Conservation (phyloP, 805 yeast species). For the Sugiyamaella chiloensis region DNA sequence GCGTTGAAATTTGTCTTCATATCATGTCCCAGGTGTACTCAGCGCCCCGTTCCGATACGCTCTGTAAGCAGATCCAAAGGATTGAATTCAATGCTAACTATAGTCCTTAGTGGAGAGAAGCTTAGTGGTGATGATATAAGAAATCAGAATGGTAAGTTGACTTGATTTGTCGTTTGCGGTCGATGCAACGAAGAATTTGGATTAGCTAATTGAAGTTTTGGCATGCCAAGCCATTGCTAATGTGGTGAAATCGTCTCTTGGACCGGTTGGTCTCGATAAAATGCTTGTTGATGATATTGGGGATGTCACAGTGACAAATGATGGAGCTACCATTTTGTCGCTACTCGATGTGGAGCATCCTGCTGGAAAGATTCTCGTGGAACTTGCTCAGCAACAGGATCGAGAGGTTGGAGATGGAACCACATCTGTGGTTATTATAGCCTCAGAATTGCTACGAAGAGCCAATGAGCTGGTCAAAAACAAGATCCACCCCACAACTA, state of each 20-base stretch:
- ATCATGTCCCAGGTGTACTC: slow-evolving; percentile 63
- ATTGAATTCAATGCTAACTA: slow-evolving; percentile 12
- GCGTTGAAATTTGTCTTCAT: neutral
- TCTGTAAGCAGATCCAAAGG: slow-evolving; percentile 45
- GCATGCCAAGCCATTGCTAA: slow-evolving; percentile 88
- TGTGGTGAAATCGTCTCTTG: slow-evolving; percentile 85
- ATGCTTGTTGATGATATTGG: slow-evolving; percentile 99
- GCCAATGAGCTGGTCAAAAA: slow-evolving; percentile 92
- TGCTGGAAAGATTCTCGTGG: slow-evolving; percentile 95
- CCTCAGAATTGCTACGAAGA: slow-evolving; percentile 84
- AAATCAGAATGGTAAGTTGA: slow-evolving; percentile 67
- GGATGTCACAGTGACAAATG: slow-evolving; percentile 97
- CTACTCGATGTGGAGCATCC: slow-evolving; percentile 97
- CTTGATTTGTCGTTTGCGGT: neutral
- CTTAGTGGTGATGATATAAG: slow-evolving; percentile 94
- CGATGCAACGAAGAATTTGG: neutral
- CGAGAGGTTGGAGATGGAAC: slow-evolving; percentile 99
- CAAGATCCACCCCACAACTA: slow-evolving; percentile 96
- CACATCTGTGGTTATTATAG: slow-evolving; percentile 94
- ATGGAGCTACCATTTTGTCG: slow-evolving; percentile 94
- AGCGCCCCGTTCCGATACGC: slow-evolving; percentile 84
- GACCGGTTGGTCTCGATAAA: slow-evolving; percentile 98
- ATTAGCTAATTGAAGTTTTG: too few species aligned
- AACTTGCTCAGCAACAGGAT: slow-evolving; percentile 97
- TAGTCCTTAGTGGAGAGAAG: slow-evolving; percentile 90